Evolutionary conservation across 2,329 filamentous ascomycete species (phyloP).

Genomic region (Rhinocladiella mackenziei): DNA sequence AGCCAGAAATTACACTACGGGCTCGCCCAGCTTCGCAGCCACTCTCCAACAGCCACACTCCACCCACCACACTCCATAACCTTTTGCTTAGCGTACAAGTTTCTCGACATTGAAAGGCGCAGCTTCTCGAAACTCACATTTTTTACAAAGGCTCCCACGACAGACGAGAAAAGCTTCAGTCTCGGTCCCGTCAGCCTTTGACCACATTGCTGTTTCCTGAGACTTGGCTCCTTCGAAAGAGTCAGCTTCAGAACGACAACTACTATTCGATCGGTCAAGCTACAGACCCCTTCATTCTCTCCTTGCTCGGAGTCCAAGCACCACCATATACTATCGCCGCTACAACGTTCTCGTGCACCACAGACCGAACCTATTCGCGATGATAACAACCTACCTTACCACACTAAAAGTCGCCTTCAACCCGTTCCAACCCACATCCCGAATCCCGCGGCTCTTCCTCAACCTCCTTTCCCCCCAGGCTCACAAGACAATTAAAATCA

Average conservation of each 20-base stretch:
- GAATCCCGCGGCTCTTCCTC: constrained; percentile 83
- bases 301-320: not conserved
- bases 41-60: too few species aligned
- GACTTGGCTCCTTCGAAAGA: too few species aligned
- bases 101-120: too few species aligned
- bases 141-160: not conserved
- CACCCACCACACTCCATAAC: not conserved
- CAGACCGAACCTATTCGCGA: constrained; percentile 18
- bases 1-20: too few species aligned
- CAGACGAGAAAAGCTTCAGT: not conserved
- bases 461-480: constrained; percentile 77
- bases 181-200: too few species aligned
- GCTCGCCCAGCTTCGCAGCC: too few species aligned
- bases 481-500: constrained; percentile 69
- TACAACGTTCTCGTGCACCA: too few species aligned
- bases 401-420: constrained; percentile 85
- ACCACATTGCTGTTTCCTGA: too few species aligned
- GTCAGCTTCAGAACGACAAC: too few species aligned
- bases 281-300: too few species aligned
- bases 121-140: too few species aligned
- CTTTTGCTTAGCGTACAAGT: constrained; percentile 2
- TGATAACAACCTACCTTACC: constrained; percentile 47
- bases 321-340: not conserved
- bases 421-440: constrained; percentile 75
- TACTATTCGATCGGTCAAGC: too few species aligned